Percentiles rank a stretch among this genome's conserved stretches.
phyloP scores from a whole-genome alignment of 805 yeast genomes.

The Pichia gijzeniarum region DNA sequence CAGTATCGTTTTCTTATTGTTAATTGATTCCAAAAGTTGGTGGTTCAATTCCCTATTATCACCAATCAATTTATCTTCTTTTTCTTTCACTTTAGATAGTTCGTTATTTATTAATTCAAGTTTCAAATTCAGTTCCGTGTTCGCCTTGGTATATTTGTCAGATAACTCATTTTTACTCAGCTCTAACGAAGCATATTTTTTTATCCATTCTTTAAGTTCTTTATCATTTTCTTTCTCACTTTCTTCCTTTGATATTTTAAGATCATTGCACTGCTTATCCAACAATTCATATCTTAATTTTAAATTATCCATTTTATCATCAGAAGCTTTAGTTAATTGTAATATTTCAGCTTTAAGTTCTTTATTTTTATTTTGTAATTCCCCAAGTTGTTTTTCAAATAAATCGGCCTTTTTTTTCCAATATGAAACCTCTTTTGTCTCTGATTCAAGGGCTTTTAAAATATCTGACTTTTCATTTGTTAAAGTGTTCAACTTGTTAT shows the following conservation, averaged over 20 bases:
- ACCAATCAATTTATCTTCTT: not conserved
- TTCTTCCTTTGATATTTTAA: not conserved
- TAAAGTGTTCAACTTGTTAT: not conserved
- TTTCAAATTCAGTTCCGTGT: conserved; percentile 1
- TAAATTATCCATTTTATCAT: not conserved
- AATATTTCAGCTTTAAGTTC: not conserved
- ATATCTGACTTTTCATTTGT: conserved; percentile 1
- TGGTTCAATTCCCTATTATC: conserved; percentile 1
- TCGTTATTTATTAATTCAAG: not conserved
- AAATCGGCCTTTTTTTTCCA: conserved; percentile 4
- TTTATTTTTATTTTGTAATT: not conserved
- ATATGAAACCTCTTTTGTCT: not conserved
- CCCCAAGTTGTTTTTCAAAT: not conserved
- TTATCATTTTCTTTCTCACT: not conserved
- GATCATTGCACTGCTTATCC: too few relatives aligned
- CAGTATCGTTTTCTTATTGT: not conserved
- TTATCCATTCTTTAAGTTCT: not conserved
- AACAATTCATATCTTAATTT: not conserved
- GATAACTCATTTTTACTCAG: not conserved
- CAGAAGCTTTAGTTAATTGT: not conserved
- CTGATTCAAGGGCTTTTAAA: not conserved
- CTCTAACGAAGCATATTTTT: not conserved
- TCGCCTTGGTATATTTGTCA: not conserved
- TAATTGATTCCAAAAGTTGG: not conserved
- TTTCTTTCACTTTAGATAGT: not conserved